Conservation (phyloP, 2,329 filamentous ascomycete genomes). For the Neonectria coccinea region DNA sequence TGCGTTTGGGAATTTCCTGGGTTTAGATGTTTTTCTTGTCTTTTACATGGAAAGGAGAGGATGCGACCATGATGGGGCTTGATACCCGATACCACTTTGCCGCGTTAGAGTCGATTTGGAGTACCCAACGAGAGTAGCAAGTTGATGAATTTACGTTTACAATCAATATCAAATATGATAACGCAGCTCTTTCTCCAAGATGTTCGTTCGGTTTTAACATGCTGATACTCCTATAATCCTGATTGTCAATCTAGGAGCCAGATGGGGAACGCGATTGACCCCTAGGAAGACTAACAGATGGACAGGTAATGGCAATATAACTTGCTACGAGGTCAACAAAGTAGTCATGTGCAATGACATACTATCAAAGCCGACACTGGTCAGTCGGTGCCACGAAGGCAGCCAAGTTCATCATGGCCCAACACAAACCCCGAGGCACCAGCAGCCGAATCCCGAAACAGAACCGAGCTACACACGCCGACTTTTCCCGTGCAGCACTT, state of each 20-base stretch:
- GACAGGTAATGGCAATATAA: no score
- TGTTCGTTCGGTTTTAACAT: no score
- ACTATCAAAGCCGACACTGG: no score
- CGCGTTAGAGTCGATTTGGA: conserved; percentile 19
- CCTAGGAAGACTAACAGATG: no score
- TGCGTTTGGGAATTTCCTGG: conserved; percentile 1
- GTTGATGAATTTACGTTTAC: conserved; percentile 3
- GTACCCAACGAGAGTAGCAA: not conserved
- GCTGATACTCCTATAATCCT: no score
- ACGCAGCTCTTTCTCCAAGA: no score
- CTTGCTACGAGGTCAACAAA: not conserved
- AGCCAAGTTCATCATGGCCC: no score
- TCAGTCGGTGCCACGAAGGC: no score
- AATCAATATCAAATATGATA: not conserved
- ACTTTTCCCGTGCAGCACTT: not conserved
- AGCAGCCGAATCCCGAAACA: not conserved
- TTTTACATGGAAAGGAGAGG: not conserved
- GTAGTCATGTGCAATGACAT: not conserved
- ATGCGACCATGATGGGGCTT: conserved; percentile 26
- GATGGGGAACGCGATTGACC: no score
- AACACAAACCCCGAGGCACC: no score
- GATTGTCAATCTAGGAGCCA: no score
- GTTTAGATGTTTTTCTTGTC: not conserved
- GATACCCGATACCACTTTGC: conserved; percentile 37
- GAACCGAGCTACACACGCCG: not conserved